These are phyloP conservation scores for Ostreobium quekettii DNA, from an alignment of 139 green algal species.

Conservation along the genomic window DNA sequence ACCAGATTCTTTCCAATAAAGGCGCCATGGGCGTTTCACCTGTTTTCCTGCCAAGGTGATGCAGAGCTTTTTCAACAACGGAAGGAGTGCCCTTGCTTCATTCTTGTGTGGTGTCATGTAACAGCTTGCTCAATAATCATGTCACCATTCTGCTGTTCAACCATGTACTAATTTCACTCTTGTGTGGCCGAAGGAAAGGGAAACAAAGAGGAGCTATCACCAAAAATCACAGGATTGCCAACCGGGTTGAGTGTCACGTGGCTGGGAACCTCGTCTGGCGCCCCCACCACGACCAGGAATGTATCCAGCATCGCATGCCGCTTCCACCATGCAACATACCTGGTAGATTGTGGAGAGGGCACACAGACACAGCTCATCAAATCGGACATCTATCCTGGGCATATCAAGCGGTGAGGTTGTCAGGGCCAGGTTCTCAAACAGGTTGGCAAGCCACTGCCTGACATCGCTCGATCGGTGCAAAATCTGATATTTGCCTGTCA, in stretches of 20 bases:
- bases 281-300: conserved; percentile 68
- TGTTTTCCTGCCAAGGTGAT: too few relatives aligned
- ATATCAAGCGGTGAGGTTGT: conserved; percentile 29
- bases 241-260: conserved; percentile 66
- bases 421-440: not conserved
- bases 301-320: conserved; percentile 66
- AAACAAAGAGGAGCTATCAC: not conserved
- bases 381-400: conserved; percentile 32
- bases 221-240: conserved; percentile 17
- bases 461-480: not conserved
- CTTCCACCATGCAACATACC: conserved; percentile 28
- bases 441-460: not conserved
- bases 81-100: too few relatives aligned
- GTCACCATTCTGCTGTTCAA: too few relatives aligned
- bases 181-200: too few relatives aligned
- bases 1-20: too few relatives aligned
- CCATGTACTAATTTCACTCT: too few relatives aligned
- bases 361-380: conserved; percentile 55
- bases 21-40: too few relatives aligned
- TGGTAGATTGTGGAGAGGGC: conserved; percentile 89
- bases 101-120: too few relatives aligned
- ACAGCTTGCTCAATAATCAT: too few relatives aligned
- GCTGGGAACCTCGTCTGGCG: conserved; percentile 71
- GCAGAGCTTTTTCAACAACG: too few relatives aligned
- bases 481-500: too few relatives aligned